phyloP scores from a whole-genome alignment of 2,329 filamentous ascomycete genomes.

The Mycosphaerella arachidis region DNA sequence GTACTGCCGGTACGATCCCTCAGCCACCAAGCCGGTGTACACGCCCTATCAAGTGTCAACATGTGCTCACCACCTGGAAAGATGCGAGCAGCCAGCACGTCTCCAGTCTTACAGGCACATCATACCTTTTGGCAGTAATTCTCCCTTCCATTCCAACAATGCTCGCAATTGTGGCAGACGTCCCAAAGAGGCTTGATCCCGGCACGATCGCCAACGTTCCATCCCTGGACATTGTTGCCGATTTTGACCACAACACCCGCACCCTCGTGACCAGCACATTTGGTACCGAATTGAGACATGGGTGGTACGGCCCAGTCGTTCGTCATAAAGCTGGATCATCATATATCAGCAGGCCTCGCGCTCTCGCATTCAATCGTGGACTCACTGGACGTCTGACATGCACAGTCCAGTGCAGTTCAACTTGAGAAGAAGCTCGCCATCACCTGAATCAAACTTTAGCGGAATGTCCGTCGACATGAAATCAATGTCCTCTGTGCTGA shows the following conservation, averaged over 20 bases:
- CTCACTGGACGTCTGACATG: constrained; percentile 50
- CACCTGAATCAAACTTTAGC: constrained; percentile 13
- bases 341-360: neutral
- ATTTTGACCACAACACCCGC: constrained; percentile 56
- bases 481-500: constrained; percentile 22
- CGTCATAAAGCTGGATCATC: constrained; percentile 32
- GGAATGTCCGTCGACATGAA: neutral
- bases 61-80: no score
- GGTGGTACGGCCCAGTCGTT: constrained; percentile 48
- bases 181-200: constrained; percentile 49
- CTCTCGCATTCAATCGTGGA: neutral
- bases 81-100: no score
- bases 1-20: constrained; percentile 57
- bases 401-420: constrained; percentile 57
- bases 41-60: constrained; percentile 29
- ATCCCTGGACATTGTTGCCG: constrained; percentile 49
- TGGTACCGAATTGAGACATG: constrained; percentile 40
- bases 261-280: constrained; percentile 46
- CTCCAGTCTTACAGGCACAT: no score
- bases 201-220: constrained; percentile 52
- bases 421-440: constrained; percentile 52
- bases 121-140: constrained; percentile 44
- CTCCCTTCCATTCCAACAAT: constrained; percentile 51
- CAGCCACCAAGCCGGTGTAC: constrained; percentile 43
- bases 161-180: constrained; percentile 47